phyloP scores from a whole-genome alignment of 768 basidiomycete genomes.

The Tulasnella sp. region DNA sequence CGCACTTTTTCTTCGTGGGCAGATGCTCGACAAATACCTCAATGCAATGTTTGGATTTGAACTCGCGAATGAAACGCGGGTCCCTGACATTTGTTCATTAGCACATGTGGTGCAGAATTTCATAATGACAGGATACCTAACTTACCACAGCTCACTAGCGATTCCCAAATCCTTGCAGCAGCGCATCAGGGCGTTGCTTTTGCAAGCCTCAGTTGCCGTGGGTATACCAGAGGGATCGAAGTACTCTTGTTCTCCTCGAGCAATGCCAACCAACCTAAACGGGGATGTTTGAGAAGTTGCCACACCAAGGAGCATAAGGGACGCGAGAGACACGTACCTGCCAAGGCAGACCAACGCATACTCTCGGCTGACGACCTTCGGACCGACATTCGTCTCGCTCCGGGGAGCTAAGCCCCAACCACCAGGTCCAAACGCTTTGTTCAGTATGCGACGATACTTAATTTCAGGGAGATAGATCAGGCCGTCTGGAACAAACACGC shows the following conservation, averaged over 20 bases:
- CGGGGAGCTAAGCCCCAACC: conserved; percentile 95
- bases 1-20: conserved; percentile 83
- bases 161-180: conserved; percentile 96
- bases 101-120: neutral
- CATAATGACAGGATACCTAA: neutral
- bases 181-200: conserved; percentile 94
- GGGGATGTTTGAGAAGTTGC: conserved; percentile 1
- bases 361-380: conserved; percentile 80
- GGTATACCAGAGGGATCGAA: conserved; percentile 85
- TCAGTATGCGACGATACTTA: conserved; percentile 84
- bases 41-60: conserved; percentile 71
- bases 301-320: neutral
- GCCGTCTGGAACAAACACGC: conserved; percentile 47
- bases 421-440: conserved; percentile 90
- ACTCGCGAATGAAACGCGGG: conserved; percentile 87
- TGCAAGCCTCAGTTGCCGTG: conserved; percentile 89
- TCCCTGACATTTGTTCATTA: conserved; percentile 45
- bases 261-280: conserved; percentile 71
- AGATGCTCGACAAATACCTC: conserved; percentile 82
- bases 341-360: conserved; percentile 92
- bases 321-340: conserved; percentile 40
- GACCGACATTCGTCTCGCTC: conserved; percentile 80
- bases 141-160: conserved; percentile 90
- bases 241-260: conserved; percentile 93
- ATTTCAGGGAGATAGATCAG: conserved; percentile 94